Evolutionary conservation across 2,329 filamentous ascomycete genomes (phyloP), one percentile per base, ranked within the genome.

Genomic region (Alternaria dauci): DNA sequence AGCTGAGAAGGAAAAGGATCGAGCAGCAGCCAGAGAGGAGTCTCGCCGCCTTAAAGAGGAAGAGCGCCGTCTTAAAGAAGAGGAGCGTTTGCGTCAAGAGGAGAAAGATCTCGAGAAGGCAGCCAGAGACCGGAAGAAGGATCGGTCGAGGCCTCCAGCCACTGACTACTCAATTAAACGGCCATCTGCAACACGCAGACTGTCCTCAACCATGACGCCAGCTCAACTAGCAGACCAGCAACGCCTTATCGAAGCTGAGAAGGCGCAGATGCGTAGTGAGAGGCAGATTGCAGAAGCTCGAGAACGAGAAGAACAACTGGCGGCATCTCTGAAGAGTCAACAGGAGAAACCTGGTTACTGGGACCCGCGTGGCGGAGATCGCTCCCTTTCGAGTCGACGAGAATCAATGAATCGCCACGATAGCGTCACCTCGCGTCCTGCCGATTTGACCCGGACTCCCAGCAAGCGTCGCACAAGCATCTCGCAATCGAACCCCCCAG

Each of bases 261-360:
- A 62, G 8, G 51, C 42, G 8, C 65, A 67, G 8, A 74, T 76
- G 71, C 62, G 63, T 14, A 47, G 51, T 2, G 74, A 76, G 47
- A 69, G 68, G 8, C 36, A 62, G 11, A 63, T 64, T 3, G 61
- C 70, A n/a, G 69, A 73, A 8, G 67, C 59, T 14, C 62, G 69
- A 9, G 73, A 75, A 20, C 67, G 67, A 7, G 73, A 74, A 36
- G 74, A 76, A 41, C 38, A 61, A 55, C 44, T 63, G 36, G 62
- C 63, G 36, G 63, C 64, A 4, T 20, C 55, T 8, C 55, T 72
- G 3, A 55, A 61, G n/a, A 59, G 67, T 30, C 67, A 71, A 50
- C 74, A 76, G 47, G 70, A 63, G 58, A 67, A 54, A 26, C 50
- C 53, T 12, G 52, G 63, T 16, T 74, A 74, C 57, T 76, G 65